These are phyloP conservation scores for Phtheirospermum japonicum DNA, from an alignment of 257 asterid genomes.

Conservation along the genomic window DNA sequence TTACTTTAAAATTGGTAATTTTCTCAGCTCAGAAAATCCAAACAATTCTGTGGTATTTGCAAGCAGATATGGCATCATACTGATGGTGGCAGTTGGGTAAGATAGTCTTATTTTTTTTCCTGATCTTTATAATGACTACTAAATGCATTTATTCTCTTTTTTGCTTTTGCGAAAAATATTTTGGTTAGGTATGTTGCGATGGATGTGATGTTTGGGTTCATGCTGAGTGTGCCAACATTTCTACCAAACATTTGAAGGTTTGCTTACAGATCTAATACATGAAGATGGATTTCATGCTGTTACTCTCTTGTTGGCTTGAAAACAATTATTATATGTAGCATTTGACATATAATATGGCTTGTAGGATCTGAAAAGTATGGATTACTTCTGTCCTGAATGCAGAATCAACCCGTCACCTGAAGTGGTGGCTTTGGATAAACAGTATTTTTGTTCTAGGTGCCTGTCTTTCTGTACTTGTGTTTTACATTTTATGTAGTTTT, in stretches of 20 bases:
- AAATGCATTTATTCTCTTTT: conserved; percentile 2
- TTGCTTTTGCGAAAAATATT: conserved; percentile 23
- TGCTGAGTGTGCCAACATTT: conserved; percentile 79
- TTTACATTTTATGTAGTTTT: conserved; percentile 9
- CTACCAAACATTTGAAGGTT: conserved; percentile 64
- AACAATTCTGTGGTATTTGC: conserved; percentile 92
- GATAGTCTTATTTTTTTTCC: conserved; percentile 27
- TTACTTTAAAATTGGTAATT: conserved; percentile 27
- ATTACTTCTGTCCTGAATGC: conserved; percentile 89
- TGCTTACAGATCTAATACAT: conserved; percentile 25
- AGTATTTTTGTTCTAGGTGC: conserved; percentile 45
- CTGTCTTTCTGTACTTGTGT: conserved; percentile 24
- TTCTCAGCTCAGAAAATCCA: conserved; percentile 67
- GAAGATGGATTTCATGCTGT: conserved; percentile 27
- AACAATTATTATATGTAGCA: conserved; percentile 27
- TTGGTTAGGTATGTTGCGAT: conserved; percentile 81
- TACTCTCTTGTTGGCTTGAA: conserved; percentile 12
- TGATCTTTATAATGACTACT: conserved; percentile 14
- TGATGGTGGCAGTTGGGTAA: conserved; percentile 98
- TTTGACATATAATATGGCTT: conserved; percentile 29
- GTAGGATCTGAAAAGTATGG: conserved; percentile 57
- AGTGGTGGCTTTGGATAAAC: conserved; percentile 33
- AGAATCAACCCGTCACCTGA: conserved; percentile 44
- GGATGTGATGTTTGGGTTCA: conserved; percentile 96
- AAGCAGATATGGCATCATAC: conserved; percentile 87